Conservation (phyloP, 306 rosid genomes). For the Cicer chorassanicum region DNA sequence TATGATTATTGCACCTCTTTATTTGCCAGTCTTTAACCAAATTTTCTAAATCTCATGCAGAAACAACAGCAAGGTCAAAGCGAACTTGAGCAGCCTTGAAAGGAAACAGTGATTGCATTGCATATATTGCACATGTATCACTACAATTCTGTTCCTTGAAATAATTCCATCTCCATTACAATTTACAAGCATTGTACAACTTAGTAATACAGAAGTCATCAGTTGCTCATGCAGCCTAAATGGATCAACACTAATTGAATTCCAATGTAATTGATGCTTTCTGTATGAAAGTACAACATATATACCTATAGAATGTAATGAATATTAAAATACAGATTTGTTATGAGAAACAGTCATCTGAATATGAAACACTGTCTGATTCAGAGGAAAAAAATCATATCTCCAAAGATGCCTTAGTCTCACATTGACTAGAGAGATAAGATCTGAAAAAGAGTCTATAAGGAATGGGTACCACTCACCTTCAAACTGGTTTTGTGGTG, state of each 20-base stretch:
- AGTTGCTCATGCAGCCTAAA: slow-evolving; percentile 22
- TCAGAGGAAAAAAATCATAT: neutral
- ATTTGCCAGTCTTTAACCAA: slow-evolving; percentile 30
- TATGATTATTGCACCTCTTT: slow-evolving; percentile 21
- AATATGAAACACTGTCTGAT: neutral
- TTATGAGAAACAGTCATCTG: neutral
- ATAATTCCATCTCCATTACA: slow-evolving; percentile 24
- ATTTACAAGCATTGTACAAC: slow-evolving; percentile 4
- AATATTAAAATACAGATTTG: slow-evolving; percentile 11
- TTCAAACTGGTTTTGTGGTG: neutral
- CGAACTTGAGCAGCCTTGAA: slow-evolving; percentile 39
- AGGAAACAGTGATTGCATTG: slow-evolving; percentile 35
- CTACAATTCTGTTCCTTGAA: slow-evolving; percentile 32
- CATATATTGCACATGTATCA: neutral
- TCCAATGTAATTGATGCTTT: neutral
- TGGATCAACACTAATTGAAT: slow-evolving; percentile 5
- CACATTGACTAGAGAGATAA: neutral
- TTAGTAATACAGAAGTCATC: slow-evolving; percentile 6
- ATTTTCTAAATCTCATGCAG: slow-evolving; percentile 58
- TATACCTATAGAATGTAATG: neutral
- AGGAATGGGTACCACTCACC: neutral
- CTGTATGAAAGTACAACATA: neutral
- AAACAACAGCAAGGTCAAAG: slow-evolving; percentile 48
- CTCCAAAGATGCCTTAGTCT: slow-evolving; percentile 2
- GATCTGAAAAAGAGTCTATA: neutral